A percentile compares a stretch with the other conserved stretches of the same genome.
phyloP scores from a whole-genome alignment of 371 early-diverging fungal genomes.

The Catenaria anguillulae region DNA sequence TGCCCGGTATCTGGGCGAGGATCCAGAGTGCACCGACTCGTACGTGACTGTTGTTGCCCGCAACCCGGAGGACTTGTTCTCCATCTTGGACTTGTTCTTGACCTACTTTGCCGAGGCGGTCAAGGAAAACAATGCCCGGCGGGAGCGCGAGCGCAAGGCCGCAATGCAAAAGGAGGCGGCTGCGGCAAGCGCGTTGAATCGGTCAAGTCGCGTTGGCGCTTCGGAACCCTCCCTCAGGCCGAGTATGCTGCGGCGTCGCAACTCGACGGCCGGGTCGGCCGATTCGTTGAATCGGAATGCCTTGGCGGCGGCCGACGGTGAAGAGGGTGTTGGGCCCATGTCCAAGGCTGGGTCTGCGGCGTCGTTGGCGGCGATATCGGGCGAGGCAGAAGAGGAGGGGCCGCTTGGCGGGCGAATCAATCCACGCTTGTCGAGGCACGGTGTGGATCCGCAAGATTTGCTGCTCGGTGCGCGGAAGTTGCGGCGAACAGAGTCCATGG shows the following conservation, averaged over 20 bases:
- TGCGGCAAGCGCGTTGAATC: neutral
- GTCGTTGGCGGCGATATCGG: neutral
- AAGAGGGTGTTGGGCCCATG: too few species aligned
- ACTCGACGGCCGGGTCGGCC: neutral
- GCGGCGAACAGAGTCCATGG: neutral
- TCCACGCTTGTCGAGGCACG: neutral
- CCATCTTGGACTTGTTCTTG: slow-evolving; percentile 26
- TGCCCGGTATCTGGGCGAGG: slow-evolving; percentile 30
- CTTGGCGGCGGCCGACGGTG: too few species aligned
- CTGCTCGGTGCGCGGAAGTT: neutral
- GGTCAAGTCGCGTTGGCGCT: neutral
- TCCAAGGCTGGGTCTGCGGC: neutral
- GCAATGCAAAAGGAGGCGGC: neutral
- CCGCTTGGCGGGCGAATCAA: neutral
- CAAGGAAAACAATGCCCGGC: slow-evolving; percentile 15
- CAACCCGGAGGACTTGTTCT: slow-evolving; percentile 15
- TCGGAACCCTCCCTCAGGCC: neutral
- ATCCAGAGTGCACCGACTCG: slow-evolving; percentile 10
- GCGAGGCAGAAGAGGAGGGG: neutral
- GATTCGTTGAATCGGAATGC: too few species aligned
- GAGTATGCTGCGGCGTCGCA: neutral
- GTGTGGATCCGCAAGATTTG: neutral
- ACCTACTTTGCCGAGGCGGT: slow-evolving; percentile 26
- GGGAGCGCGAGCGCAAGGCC: slow-evolving; percentile 6
- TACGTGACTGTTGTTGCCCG: slow-evolving; percentile 8